Base-by-base conservation (phyloP, 2,329 filamentous ascomycete species). In the Ophiostoma populinum region DNA sequence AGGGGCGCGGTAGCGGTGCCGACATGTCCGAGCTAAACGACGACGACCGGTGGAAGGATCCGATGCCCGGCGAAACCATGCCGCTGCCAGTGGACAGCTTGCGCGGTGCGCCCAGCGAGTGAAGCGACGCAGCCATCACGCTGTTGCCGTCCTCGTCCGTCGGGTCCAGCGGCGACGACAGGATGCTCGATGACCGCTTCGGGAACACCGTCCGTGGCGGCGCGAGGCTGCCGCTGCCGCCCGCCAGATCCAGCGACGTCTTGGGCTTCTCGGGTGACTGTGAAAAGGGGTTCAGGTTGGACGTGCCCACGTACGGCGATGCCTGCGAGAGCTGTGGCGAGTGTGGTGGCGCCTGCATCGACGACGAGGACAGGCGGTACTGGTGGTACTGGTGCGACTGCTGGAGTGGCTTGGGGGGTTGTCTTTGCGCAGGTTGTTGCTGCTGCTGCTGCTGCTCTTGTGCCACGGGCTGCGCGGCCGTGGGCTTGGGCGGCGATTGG, bases 1-100 rank as follows among this genome's bases (percentile, higher is more conserved):
- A 73, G 1, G 83, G 80, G 12, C 77, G 70, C 10, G 76, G 72
- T 24, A 85, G 49, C 8, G 54, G 66, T 29, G 67, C 65, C 2
- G 85, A 92, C 34, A 71, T 70, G 42, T 93, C 82, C 1, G 87
- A 95, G 41, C 75, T 75, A 24, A 82, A 67, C 0, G 90, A 95
- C 2, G 85, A 83, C 1, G 86, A 92, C 47, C 85, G 70, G 39
- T 74, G 70, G 46, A 76, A 69, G 19, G 71, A 63, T 12, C 68
- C 63, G 39, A 67, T 55, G 34, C 63, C 66, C 2, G 77, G 75
- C 17, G 79, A 61, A 19, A 64, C 56, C 12, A 62, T 57, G 34
- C 61, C 60, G 39, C 65, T 86, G 44, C 77, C 76, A 12, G 71
- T 69, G 1, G 86, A 93, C 33, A 85, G 59, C 50, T 90, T 90